Evolutionary conservation across 192 early-diverging fungal genomes (phyloP).

Genomic region (Paraglomus occultum): DNA sequence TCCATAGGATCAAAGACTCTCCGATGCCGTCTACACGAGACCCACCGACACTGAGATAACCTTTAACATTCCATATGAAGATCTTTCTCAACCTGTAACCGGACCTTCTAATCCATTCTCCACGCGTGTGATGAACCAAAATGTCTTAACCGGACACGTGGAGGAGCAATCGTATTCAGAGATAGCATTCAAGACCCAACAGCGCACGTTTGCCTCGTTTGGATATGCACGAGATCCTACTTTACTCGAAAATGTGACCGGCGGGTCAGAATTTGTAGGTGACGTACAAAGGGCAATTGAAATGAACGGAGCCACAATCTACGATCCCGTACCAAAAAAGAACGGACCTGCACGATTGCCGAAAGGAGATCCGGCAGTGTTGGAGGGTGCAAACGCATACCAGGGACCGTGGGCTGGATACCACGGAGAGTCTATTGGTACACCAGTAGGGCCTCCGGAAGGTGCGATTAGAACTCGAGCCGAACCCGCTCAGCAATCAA

Average conservation of each 20-base stretch:
- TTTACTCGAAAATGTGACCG: slow-evolving; percentile 33
- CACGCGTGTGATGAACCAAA: slow-evolving; percentile 44
- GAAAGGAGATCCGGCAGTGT: slow-evolving; percentile 70
- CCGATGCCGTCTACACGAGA: slow-evolving; percentile 47
- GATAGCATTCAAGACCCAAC: slow-evolving; percentile 74
- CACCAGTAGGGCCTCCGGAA: slow-evolving; percentile 51
- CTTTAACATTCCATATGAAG: slow-evolving; percentile 59
- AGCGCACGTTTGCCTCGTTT: slow-evolving; percentile 77
- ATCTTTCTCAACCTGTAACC: slow-evolving; percentile 47
- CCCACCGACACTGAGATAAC: slow-evolving; percentile 53
- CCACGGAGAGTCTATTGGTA: slow-evolving; percentile 74
- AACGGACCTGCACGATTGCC: slow-evolving; percentile 53
- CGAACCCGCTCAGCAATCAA: slow-evolving; percentile 25
- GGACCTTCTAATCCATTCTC: slow-evolving; percentile 59
- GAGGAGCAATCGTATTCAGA: slow-evolving; percentile 73
- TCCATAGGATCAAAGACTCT: slow-evolving; percentile 38
- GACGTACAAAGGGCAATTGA: slow-evolving; percentile 52
- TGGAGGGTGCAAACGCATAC: slow-evolving; percentile 77
- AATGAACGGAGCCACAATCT: slow-evolving; percentile 53
- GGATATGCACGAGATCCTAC: slow-evolving; percentile 85
- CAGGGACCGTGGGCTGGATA: slow-evolving; percentile 95
- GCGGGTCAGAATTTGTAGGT: slow-evolving; percentile 63
- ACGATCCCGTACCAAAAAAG: slow-evolving; percentile 45
- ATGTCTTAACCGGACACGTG: slow-evolving; percentile 71
- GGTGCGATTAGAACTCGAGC: slow-evolving; percentile 40